Base-by-base conservation (phyloP, 1,284 basidiomycete genomes). In the Sporisorium iseilematis-ciliati region DNA sequence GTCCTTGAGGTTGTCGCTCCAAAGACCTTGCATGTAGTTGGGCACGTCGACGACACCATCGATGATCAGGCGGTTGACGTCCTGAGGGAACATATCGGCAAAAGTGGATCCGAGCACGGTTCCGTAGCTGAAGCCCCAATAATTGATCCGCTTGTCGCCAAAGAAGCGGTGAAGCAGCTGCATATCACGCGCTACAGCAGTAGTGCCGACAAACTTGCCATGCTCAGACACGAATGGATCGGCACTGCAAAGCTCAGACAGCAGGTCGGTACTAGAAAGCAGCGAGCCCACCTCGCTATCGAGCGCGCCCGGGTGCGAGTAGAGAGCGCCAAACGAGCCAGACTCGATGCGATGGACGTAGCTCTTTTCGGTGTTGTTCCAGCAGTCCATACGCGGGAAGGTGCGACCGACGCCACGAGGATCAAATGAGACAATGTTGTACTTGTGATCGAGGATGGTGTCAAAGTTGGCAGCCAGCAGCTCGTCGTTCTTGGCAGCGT, bases 121-220 rank as follows among this genome's bases (percentile, higher is more conserved):
- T n/a, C 78, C 77, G 49, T 79, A 79, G 58, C 60, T 65, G 63
- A 80, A 73, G 33, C 78, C 77, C 69, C 69, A 74, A 51, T 74
- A 79, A 61, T 74, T 64, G 58, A 80, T 62, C 16, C 43, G 35
- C 29, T 67, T 25, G 35, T 79, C 77, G 18, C 75, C 67, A 49
- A 77, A 57, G 56, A 64, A 70, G 16, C 64, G 73, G 63, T 71
- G 65, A 12, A 80, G 54, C 8, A 80, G 67, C 51, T 69, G 57
- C 73, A 79, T 69, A 53, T 79, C 77, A 0, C 70, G 59, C 4
- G 75, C 70, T 8, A 74, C 71, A n/a, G 67, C 65, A 21, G 71
- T 65, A 35, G 75, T 77, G 21, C 75, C 64, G 3, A 77, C 67
- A 21, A 51, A 74, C 43, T 52, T 59, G 38, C 46, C 56, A 35